phyloP scores from a whole-genome alignment of 2,329 filamentous ascomycete species.

The Alternaria brassicae region DNA sequence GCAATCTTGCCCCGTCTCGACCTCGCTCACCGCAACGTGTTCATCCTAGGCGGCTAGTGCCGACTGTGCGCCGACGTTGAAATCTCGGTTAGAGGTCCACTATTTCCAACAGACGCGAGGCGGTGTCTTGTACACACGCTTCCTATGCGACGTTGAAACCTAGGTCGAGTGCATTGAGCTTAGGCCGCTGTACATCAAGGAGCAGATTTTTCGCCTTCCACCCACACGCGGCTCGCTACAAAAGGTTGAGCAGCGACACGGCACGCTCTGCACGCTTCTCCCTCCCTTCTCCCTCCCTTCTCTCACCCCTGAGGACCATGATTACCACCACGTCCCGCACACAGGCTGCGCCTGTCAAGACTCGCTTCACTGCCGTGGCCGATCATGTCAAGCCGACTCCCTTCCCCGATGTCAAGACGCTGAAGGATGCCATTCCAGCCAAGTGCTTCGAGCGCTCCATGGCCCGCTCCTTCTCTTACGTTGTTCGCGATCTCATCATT shows the following conservation, averaged over 20 bases:
- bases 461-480: slow-evolving; percentile 31
- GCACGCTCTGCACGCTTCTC: not conserved
- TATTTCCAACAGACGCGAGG: slow-evolving; percentile 27
- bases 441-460: slow-evolving; percentile 37
- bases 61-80: slow-evolving; percentile 30
- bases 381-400: slow-evolving; percentile 15
- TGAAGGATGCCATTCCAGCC: slow-evolving; percentile 33
- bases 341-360: slow-evolving; percentile 21
- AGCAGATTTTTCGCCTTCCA: slow-evolving; percentile 2
- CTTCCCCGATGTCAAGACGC: slow-evolving; percentile 34
- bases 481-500: slow-evolving; percentile 32
- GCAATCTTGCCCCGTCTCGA: slow-evolving; percentile 1
- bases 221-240: not conserved
- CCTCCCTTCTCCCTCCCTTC: slow-evolving; percentile 10
- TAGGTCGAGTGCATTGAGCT: slow-evolving; percentile 28
- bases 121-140: slow-evolving; percentile 31
- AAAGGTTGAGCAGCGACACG: not conserved
- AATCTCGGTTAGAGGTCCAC: slow-evolving; percentile 32
- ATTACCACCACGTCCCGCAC: slow-evolving; percentile 27
- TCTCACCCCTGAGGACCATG: no score
- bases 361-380: slow-evolving; percentile 25
- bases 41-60: slow-evolving; percentile 17
- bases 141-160: slow-evolving; percentile 28
- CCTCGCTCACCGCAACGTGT: slow-evolving; percentile 18
- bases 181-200: slow-evolving; percentile 16